Percentiles rank a stretch among this genome's conserved stretches.
Evolutionary conservation across 2,329 filamentous ascomycete species (phyloP).

Genomic region (Scolecobasidium constrictum): DNA sequence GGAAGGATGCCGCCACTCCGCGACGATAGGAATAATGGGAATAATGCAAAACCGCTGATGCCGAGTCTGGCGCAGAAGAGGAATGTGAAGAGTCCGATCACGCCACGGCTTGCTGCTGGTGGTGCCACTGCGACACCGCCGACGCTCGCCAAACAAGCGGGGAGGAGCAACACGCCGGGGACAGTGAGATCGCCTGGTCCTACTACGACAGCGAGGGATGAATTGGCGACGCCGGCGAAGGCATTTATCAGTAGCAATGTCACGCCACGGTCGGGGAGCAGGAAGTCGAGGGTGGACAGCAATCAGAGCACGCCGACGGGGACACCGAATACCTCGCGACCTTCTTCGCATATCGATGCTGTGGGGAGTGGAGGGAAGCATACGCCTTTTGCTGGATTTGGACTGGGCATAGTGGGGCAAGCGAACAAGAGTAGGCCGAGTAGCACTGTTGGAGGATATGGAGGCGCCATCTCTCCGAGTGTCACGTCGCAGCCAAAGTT

Average conservation of each 20-base stretch:
- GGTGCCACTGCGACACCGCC: slow-evolving; percentile 11
- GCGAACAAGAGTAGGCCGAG: slow-evolving; percentile 22
- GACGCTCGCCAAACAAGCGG: slow-evolving; percentile 10
- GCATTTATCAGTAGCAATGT: slow-evolving; percentile 55
- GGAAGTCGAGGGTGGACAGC: slow-evolving; percentile 63
- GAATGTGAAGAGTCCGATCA: slow-evolving; percentile 43
- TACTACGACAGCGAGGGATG: slow-evolving; percentile 37
- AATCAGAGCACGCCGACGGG: slow-evolving; percentile 53
- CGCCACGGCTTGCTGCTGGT: slow-evolving; percentile 44
- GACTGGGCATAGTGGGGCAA: background rate
- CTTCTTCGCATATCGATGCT: slow-evolving; percentile 21
- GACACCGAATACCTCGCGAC: slow-evolving; percentile 25
- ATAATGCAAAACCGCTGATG: slow-evolving; percentile 45
- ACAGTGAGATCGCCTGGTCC: slow-evolving; percentile 21
- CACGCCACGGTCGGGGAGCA: slow-evolving; percentile 66
- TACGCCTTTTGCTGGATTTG: background rate
- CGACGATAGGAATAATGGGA: no score
- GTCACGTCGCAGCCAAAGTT: slow-evolving; percentile 21
- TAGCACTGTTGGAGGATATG: slow-evolving; percentile 10
- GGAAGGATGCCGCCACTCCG: slow-evolving; percentile 25
- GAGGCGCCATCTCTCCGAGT: slow-evolving; percentile 17
- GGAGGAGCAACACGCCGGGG: slow-evolving; percentile 18
- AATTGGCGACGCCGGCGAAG: slow-evolving; percentile 41
- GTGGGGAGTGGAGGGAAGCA: slow-evolving; percentile 12
- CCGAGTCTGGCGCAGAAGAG: slow-evolving; percentile 57